Evolutionary conservation across 495 filamentous ascomycete species (phyloP), one percentile per base, ranked within the genome.

Genomic region (Sabuloglossum arenarium): DNA sequence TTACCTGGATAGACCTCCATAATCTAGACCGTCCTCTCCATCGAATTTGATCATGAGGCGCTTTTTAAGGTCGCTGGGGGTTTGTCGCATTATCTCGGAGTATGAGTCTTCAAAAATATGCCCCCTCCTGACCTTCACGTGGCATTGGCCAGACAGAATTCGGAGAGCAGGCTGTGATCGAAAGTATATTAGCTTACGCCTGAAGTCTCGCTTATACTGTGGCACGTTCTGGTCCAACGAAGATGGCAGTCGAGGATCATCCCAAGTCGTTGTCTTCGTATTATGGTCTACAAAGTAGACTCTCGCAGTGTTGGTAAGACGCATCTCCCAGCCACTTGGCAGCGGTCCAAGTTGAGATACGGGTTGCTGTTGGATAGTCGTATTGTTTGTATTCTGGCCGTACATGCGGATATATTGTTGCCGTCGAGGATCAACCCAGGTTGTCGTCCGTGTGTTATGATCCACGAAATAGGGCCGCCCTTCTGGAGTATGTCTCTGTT

Each of bases 211-310:
- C 79, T 98, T 98, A 73, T 98, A 98, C 69, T 98, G 91, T 21
- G 91, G 91, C 25, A 98, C 91, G 59, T 95, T 95, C 73, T 98
- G 91, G 64, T 98, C 91, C 58, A 98, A 72, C 1, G 93, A 97
- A 9, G 90, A 96, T 49, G 91, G 91, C 59, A 98, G 71, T 57
- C 91, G 80, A 23, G 91, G 91, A 63, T 98, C 91, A 63, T 98
- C 91, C 91, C 91, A 98, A n/a, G 91, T 98, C 12, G 91, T 98
- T 0, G 91, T 98, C 74, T 98, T 98, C 58, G 91, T 98, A 66
- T 98, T 98, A 73, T 98, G 91, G 64, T 98, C 91, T 32, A 98
- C 91, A 65, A 98, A 98, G 69, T 98, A 98, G 24, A 98, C 91
- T 47, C 91, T 79, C 12, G 91, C 91, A 6, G 91, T 98, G 65